Base-by-base conservation (phyloP, 768 basidiomycete species). In the Serendipita sp. region DNA sequence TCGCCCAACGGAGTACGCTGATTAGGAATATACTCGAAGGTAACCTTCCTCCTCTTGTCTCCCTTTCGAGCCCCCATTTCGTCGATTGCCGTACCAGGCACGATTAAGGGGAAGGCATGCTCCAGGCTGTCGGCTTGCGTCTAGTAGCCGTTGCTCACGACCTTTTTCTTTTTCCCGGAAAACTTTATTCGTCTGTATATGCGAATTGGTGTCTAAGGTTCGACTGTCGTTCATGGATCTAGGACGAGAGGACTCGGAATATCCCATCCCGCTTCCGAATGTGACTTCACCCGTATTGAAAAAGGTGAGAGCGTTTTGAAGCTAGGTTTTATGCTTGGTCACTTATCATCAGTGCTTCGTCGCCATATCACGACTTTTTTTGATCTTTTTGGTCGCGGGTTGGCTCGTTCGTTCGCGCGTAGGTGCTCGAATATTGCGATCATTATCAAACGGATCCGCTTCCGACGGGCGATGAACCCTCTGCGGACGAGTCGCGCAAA, bases 21-120 rank as follows among this genome's bases (percentile, higher is more conserved):
- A 96, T 99, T 76, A 95, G 94, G 81, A 94, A 96, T 80, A 96
- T 99, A 96, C 87, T 98, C 63, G 96, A 98, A 76, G 95, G 96
- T 91, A 64, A 44, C 77, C 13, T 45, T 45, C 44, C 2, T 18
- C 18, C 44, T 45, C 44, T 45, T 45, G 23, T 23, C 23, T 23
- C 23, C 23, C 23, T 23, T 23, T 23, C 23, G 23, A 23, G 23
- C 2, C 23, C 2, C 23, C 23, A 1, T 23, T 23, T 23, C 2
- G 23, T 23, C 23, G 23, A 23, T 23, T 23, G 2, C 23, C 23
- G 23, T 23, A 23, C 23, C 23, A 23, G 23, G 23, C 23, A 23
- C 23, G 23, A 15, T 46, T 18, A 46, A 15, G 44, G 44, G 15
- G 15, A 15, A 1, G 15, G 18, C 15, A 46, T 15, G 18, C 18